These are phyloP conservation scores for Leccinum fuscescens DNA, from an alignment of 1,284 basidiomycete species.

Conservation along the genomic window DNA sequence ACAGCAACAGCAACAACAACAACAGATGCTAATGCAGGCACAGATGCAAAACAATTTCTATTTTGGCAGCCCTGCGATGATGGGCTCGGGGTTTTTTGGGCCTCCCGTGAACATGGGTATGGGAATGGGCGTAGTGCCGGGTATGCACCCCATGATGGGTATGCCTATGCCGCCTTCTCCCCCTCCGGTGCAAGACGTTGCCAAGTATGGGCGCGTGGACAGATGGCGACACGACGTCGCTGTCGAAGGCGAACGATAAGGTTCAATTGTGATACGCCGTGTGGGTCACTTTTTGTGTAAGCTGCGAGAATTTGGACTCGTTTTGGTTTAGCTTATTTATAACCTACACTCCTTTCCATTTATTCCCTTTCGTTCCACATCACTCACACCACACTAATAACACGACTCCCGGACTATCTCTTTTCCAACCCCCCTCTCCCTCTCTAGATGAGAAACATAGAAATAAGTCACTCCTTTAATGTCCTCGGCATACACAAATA, in stretches of 20 bases:
- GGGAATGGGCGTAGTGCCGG: conserved; percentile 22
- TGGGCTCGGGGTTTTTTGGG: conserved; percentile 60
- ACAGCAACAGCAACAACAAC: conserved; percentile 57
- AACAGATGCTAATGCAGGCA: conserved; percentile 71
- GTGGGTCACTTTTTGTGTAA: conserved; percentile 6
- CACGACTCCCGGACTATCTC: not conserved
- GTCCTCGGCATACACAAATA: conserved; percentile 37
- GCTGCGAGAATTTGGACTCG: conserved; percentile 11
- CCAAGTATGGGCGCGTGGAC: conserved; percentile 70
- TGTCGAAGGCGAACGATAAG: conserved; percentile 52
- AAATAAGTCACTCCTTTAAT: conserved; percentile 37
- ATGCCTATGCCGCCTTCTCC: conserved; percentile 55
- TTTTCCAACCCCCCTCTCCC: not conserved
- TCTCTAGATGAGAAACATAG: conserved; percentile 9
- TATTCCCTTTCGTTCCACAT: not conserved
- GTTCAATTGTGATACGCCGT: conserved; percentile 6
- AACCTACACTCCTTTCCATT: not conserved
- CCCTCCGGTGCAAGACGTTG: conserved; percentile 59
- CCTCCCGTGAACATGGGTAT: conserved; percentile 42
- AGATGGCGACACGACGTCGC: conserved; percentile 76
- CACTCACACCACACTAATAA: conserved; percentile 10
- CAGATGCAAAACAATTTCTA: conserved; percentile 74
- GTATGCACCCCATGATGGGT: conserved; percentile 46
- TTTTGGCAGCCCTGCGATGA: conserved; percentile 63
- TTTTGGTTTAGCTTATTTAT: conserved; percentile 11